These are phyloP conservation scores for Pythium dissotocum DNA, from an alignment of 352 stramenopile species.

Conservation along the genomic window DNA sequence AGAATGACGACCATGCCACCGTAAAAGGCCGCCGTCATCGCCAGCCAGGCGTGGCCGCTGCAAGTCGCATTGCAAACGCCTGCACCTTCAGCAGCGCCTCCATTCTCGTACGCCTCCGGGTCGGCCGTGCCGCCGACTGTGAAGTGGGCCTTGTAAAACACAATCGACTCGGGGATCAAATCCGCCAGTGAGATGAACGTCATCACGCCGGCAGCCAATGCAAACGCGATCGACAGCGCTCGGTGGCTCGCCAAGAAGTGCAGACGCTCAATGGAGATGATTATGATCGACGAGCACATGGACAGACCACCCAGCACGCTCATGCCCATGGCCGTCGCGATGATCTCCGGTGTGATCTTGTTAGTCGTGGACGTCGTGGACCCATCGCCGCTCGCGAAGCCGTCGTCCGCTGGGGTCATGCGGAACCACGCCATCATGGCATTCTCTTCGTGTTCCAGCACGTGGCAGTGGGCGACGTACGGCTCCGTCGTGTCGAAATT, in stretches of 20 bases:
- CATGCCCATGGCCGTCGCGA: slow-evolving; percentile 77
- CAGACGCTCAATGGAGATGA: slow-evolving; percentile 65
- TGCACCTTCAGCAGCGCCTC: slow-evolving; percentile 31
- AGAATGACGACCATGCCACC: slow-evolving; percentile 65
- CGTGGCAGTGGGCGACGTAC: slow-evolving; percentile 78
- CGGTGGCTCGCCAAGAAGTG: slow-evolving; percentile 63
- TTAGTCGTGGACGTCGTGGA: slow-evolving; percentile 26
- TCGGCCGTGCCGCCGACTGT: slow-evolving; percentile 51
- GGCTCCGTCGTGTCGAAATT: slow-evolving; percentile 69
- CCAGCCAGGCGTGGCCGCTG: slow-evolving; percentile 56
- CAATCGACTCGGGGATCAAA: slow-evolving; percentile 57
- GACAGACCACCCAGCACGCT: slow-evolving; percentile 68
- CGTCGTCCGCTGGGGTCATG: slow-evolving; percentile 50
- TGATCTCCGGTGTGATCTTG: slow-evolving; percentile 49
- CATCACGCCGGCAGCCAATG: slow-evolving; percentile 77
- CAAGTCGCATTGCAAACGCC: slow-evolving; percentile 65
- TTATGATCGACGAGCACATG: slow-evolving; percentile 61
- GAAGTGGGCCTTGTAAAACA: slow-evolving; percentile 57
- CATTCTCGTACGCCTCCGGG: slow-evolving; percentile 68
- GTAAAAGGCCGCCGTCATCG: slow-evolving; percentile 56
- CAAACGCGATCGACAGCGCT: slow-evolving; percentile 60
- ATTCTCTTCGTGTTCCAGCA: slow-evolving; percentile 80
- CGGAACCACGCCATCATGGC: slow-evolving; percentile 72
- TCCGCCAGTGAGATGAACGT: slow-evolving; percentile 74
- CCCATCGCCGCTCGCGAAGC: slow-evolving; percentile 42